Evolutionary conservation across 192 early-diverging fungal genomes (phyloP).

Genomic region (Podila minutissima): DNA sequence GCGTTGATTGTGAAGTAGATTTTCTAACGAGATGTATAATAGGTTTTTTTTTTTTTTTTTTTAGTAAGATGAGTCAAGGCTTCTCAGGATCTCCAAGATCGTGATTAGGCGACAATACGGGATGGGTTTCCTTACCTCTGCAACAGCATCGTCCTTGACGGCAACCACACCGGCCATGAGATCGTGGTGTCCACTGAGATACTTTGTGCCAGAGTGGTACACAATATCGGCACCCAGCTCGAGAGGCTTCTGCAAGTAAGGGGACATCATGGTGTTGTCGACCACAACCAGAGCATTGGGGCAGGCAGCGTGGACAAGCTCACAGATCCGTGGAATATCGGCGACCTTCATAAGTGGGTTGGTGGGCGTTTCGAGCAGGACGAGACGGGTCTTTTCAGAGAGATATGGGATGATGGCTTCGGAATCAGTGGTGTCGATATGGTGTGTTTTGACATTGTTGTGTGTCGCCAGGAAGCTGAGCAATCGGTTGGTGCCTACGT

Average conservation of each 20-base stretch:
- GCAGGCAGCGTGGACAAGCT: conserved; percentile 75
- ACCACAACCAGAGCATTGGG: conserved; percentile 91
- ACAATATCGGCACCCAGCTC: conserved; percentile 93
- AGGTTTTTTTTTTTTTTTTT: too few relatives aligned
- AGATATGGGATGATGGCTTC: conserved; percentile 70
- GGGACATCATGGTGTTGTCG: conserved; percentile 99
- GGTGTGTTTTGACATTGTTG: conserved; percentile 85
- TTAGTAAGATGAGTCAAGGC: conserved; percentile 3
- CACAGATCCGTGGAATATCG: conserved; percentile 84
- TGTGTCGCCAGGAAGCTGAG: conserved; percentile 84
- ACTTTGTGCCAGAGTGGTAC: conserved; percentile 98
- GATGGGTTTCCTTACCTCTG: conserved; percentile 67
- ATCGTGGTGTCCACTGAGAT: conserved; percentile 97
- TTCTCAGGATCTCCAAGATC: conserved; percentile 3
- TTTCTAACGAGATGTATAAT: conserved; percentile 54
- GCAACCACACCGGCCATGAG: conserved; percentile 98
- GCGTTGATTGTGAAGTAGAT: conserved; percentile 96
- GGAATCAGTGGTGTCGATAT: conserved; percentile 88
- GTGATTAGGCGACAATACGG: background rate
- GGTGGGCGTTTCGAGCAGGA: conserved; percentile 95
- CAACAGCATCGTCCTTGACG: conserved; percentile 73
- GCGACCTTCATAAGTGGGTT: conserved; percentile 97
- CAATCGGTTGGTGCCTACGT: conserved; percentile 87
- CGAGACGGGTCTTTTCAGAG: conserved; percentile 81
- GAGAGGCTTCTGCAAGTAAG: conserved; percentile 89